Evolutionary conservation across 2,329 filamentous ascomycete species (phyloP).

Genomic region (Colletotrichum incanum): DNA sequence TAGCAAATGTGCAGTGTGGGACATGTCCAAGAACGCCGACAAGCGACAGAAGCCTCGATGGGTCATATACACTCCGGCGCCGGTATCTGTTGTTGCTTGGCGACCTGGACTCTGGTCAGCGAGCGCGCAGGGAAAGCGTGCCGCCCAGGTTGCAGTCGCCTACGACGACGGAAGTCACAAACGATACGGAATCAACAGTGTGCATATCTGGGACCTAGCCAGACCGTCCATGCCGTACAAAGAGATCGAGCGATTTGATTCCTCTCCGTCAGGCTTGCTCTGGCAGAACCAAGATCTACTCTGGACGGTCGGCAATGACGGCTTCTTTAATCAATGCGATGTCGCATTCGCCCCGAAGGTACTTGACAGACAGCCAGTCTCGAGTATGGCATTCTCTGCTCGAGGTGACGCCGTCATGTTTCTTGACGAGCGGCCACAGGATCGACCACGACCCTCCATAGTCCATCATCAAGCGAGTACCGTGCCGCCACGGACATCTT

Average conservation of each 20-base stretch:
- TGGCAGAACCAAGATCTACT: constrained; percentile 78
- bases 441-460: constrained; percentile 60
- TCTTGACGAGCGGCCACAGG: constrained; percentile 70
- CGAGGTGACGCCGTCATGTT: constrained; percentile 74
- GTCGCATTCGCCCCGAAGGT: constrained; percentile 75
- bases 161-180: constrained; percentile 72
- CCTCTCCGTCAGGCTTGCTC: constrained; percentile 70
- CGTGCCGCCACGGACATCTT: constrained; percentile 57
- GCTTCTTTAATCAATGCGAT: constrained; percentile 76
- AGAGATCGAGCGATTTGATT: constrained; percentile 74
- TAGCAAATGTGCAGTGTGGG: constrained; percentile 76
- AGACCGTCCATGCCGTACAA: constrained; percentile 78
- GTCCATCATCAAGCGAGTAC: constrained; percentile 53
- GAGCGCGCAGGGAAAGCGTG: constrained; percentile 71
- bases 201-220: constrained; percentile 80
- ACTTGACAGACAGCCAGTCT: constrained; percentile 74
- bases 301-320: constrained; percentile 77
- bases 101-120: constrained; percentile 77
- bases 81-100: constrained; percentile 74
- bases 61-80: constrained; percentile 73
- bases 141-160: constrained; percentile 74
- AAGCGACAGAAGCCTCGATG: constrained; percentile 77
- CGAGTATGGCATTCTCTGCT: constrained; percentile 73
- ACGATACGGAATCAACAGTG: constrained; percentile 69
- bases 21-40: constrained; percentile 72